phyloP scores from a whole-genome alignment of 148 eudicot genomes.

The Chenopodium suecicum region DNA sequence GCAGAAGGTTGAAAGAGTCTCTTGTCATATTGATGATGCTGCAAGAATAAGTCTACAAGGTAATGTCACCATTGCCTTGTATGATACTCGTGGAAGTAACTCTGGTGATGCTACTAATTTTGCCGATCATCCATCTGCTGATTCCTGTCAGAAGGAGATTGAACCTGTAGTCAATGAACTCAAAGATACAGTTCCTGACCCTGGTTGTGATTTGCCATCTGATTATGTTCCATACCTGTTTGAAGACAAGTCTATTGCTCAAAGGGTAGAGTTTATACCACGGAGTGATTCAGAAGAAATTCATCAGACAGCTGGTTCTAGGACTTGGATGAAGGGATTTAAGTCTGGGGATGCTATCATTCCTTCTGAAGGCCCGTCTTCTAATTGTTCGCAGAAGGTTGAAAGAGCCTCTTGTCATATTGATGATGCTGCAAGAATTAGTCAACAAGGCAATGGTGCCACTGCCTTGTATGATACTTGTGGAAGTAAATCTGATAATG shows the following conservation, averaged over 20 bases:
- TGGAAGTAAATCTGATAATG: slow-evolving; percentile 22
- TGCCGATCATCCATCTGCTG: slow-evolving; percentile 29
- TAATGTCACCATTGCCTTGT: slow-evolving; percentile 15
- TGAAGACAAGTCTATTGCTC: slow-evolving; percentile 30
- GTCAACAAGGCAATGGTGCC: slow-evolving; percentile 22
- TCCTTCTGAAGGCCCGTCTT: slow-evolving; percentile 30
- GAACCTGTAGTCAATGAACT: slow-evolving; percentile 22
- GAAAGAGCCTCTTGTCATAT: background rate
- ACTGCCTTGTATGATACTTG: slow-evolving; percentile 10
- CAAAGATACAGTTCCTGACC: slow-evolving; percentile 18
- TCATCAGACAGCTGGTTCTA: slow-evolving; percentile 16
- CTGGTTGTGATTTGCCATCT: slow-evolving; percentile 21
- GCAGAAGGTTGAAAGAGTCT: background rate
- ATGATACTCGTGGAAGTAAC: slow-evolving; percentile 18
- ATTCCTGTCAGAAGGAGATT: slow-evolving; percentile 24
- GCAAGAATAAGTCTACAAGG: slow-evolving; percentile 17
- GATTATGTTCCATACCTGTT: slow-evolving; percentile 20
- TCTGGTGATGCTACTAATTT: slow-evolving; percentile 19
- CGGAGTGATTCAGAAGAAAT: slow-evolving; percentile 23
- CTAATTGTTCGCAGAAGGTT: slow-evolving; percentile 10
- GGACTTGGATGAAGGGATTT: background rate
- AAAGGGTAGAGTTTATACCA: slow-evolving; percentile 28
- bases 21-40: slow-evolving; percentile 15
- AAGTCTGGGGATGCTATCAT: slow-evolving; percentile 16
- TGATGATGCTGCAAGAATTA: slow-evolving; percentile 7